Base-by-base conservation (phyloP, 2,329 filamentous ascomycete genomes). In the Colletotrichum karsti region DNA sequence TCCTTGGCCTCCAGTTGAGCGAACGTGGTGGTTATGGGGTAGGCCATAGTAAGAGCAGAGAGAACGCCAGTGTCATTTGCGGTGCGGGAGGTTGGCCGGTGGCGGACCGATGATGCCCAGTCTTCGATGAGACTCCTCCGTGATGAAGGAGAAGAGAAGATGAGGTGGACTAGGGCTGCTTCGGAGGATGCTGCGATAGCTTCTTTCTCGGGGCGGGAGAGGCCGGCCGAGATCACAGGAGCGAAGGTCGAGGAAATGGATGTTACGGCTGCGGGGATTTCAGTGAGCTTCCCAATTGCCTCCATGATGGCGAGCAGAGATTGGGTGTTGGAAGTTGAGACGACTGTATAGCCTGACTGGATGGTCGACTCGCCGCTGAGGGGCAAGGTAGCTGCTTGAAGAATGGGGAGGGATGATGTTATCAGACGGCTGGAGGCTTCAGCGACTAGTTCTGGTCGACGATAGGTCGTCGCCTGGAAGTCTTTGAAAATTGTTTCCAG, bases 371-470 rank as follows among this genome's bases (percentile, higher is more conserved):
- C 5, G 8, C 4, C 20, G 20, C 10, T n/a, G 4, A 4, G 4
- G 4, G 10, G 58, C 1, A 79, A 63, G 4, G 77, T 61, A 3
- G 75, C 74, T n/a, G 79, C 72, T 62, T 87, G 81, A 2, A 88
- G 73, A 1, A 86, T 61, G 1, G 87, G 87, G 9, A 84, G 77
- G 0, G 81, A 76, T 5, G 89, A 84, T 7, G 87, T 81, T 10
- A 91, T 81, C 1, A 93, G 81, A n/a, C 81, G 82, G 71, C 88
- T 86, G 13, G 84, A 83, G 0, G 89, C 88, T 72, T 92, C 89
- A 26, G 88, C 88, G 4, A 92, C 83, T 22, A 92, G 82, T 64
- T 93, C 91, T 0, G 88, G 89, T 24, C 88, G 87, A 18, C 91
- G 83, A 70, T 85, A 87, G 2, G 80, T 80, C 0, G 80, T 82